Conservation (phyloP, 495 filamentous ascomycete species). For the Collariella sp. region DNA sequence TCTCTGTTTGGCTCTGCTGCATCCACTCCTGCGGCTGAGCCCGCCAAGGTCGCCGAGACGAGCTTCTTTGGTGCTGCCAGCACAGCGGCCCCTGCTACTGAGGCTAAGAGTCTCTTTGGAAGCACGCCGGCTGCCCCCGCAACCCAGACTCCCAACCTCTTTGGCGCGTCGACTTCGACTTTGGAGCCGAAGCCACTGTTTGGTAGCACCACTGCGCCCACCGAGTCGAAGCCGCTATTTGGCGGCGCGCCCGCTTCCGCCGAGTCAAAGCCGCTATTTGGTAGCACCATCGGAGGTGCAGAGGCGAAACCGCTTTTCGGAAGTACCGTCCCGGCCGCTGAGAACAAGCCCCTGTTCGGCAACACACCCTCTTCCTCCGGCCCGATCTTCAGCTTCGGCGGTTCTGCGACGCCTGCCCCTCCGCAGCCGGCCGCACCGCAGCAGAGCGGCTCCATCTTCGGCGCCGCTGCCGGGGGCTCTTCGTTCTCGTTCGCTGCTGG, state of each 20-base stretch:
- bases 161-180: constrained; percentile 14
- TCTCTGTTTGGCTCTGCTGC: constrained; percentile 14
- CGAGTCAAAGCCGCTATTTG: constrained; percentile 16
- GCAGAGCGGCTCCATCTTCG: constrained; percentile 17
- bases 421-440: constrained; percentile 23
- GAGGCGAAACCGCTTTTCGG: constrained; percentile 17
- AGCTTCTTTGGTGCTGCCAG: constrained; percentile 13
- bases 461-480: constrained; percentile 11
- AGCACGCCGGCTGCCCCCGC: constrained; percentile 8
- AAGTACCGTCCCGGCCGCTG: neutral
- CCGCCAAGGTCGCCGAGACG: constrained; percentile 16
- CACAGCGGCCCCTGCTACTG: constrained; percentile 11
- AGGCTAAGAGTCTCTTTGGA: constrained; percentile 23
- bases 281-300: neutral
- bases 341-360: constrained; percentile 12
- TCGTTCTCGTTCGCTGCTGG: constrained; percentile 37
- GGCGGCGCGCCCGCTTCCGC: constrained; percentile 8
- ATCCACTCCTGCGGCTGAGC: constrained; percentile 11
- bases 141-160: constrained; percentile 16
- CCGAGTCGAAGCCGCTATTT: constrained; percentile 20
- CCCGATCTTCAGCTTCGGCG: constrained; percentile 24
- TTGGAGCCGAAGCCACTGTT: constrained; percentile 20
- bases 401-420: constrained; percentile 17
- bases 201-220: constrained; percentile 11
- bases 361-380: constrained; percentile 10